A percentile compares a stretch with the other conserved stretches of the same genome.
phyloP scores from a whole-genome alignment of 2,329 filamentous ascomycete species.

The Fusarium verrucosum region DNA sequence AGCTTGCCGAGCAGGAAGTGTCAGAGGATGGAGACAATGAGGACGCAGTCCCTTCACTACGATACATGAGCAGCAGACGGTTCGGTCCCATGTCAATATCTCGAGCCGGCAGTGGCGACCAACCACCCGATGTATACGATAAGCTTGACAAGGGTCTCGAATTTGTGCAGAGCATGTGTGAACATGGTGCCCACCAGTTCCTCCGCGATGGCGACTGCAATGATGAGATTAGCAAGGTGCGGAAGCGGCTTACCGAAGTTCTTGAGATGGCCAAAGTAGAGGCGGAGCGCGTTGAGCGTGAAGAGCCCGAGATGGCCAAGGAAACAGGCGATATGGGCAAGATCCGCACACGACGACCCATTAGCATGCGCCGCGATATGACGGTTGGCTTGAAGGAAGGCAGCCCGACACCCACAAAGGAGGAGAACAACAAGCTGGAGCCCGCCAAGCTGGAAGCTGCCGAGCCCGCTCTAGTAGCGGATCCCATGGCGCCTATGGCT shows the following conservation, averaged over 20 bases:
- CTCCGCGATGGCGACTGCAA: conserved; percentile 86
- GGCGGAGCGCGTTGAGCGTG: conserved; percentile 63
- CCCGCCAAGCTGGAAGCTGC: conserved; percentile 40
- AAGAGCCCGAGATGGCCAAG: conserved; percentile 59
- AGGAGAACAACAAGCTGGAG: conserved; percentile 42
- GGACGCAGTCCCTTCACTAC: conserved; percentile 53
- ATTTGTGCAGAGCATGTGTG: conserved; percentile 81
- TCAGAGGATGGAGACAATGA: conserved; percentile 59
- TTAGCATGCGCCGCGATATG: conserved; percentile 62
- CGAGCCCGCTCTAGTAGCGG: conserved; percentile 21
- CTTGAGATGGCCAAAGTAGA: conserved; percentile 68
- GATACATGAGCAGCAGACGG: conserved; percentile 53
- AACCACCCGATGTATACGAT: conserved; percentile 68
- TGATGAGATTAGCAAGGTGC: conserved; percentile 77
- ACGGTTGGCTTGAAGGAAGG: conserved; percentile 45
- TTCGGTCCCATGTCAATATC: conserved; percentile 46
- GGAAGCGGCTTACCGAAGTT: conserved; percentile 70
- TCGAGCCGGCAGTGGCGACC: conserved; percentile 40
- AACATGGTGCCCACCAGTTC: conserved; percentile 88
- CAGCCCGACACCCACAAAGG: conserved; percentile 36
- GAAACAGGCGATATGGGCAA: conserved; percentile 53
- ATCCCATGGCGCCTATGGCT: conserved; percentile 44
- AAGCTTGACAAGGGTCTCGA: conserved; percentile 81
- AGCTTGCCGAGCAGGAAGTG: conserved; percentile 67
- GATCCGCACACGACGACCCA: conserved; percentile 61